Conservation (phyloP, 2,329 filamentous ascomycete genomes). For the Clonostachys rhizophaga region DNA sequence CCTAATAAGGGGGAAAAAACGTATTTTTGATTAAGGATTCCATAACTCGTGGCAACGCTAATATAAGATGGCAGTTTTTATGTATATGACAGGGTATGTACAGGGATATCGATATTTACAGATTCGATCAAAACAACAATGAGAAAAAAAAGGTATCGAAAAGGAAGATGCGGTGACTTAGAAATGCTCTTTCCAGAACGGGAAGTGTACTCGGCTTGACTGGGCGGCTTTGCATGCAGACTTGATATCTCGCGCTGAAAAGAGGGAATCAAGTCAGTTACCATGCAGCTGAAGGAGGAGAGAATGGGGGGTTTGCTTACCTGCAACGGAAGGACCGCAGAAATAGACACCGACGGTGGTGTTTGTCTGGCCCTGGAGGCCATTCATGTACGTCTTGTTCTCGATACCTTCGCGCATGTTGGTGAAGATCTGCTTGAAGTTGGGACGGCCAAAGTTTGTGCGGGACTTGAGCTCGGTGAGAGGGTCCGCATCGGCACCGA, state of each 20-base stretch:
- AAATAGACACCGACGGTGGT: conserved; percentile 97
- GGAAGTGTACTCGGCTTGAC: conserved; percentile 79
- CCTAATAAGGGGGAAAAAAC: no score
- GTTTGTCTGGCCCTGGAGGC: conserved; percentile 68
- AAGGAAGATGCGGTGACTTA: conserved; percentile 19
- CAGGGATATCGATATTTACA: no score
- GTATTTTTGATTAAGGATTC: no score
- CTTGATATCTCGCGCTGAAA: conserved; percentile 75
- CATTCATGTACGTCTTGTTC: conserved; percentile 79
- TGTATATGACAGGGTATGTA: no score
- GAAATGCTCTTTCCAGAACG: conserved; percentile 98
- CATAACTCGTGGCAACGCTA: no score
- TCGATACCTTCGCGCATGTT: conserved; percentile 86
- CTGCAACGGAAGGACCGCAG: conserved; percentile 77
- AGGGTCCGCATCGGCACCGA: conserved; percentile 82
- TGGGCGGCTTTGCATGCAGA: conserved; percentile 71
- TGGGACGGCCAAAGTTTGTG: conserved; percentile 92
- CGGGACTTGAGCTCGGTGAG: conserved; percentile 85
- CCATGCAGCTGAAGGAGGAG: no score
- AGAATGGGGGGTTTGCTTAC: conserved; percentile 28
- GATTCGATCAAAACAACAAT: no score
- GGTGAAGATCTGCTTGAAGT: conserved; percentile 76
- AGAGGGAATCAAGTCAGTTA: not conserved
- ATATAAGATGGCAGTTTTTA: no score
- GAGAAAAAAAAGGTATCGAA: no score